Conservation (phyloP, 345 rosid genomes). For the Dipteronia dyeriana region DNA sequence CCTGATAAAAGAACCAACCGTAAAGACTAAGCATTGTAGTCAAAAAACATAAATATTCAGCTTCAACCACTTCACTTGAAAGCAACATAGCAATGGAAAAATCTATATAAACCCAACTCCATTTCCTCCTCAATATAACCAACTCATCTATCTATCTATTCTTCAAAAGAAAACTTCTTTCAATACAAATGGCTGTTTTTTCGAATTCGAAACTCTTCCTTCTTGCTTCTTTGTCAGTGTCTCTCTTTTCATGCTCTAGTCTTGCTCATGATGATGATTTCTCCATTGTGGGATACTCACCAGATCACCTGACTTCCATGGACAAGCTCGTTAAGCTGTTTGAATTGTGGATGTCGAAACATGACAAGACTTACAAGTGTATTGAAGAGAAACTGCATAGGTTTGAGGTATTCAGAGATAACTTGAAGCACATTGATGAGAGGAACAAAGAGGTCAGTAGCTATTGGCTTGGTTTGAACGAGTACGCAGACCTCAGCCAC, state of each 20-base stretch:
- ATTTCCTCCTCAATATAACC: constrained; percentile 10
- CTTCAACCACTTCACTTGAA: constrained; percentile 48
- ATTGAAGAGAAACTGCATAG: constrained; percentile 66
- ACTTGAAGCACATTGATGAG: constrained; percentile 71
- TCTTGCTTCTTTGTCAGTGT: constrained; percentile 31
- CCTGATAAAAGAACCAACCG: constrained; percentile 43
- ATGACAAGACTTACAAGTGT: constrained; percentile 56
- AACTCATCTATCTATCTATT: not conserved
- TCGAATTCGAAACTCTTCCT: constrained; percentile 31
- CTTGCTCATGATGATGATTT: constrained; percentile 42
- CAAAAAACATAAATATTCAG: constrained; percentile 12
- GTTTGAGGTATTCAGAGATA: constrained; percentile 70
- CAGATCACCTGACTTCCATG: constrained; percentile 56
- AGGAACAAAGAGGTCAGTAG: constrained; percentile 54
- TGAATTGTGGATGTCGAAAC: constrained; percentile 69
- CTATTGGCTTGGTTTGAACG: constrained; percentile 83
- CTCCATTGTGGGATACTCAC: constrained; percentile 70
- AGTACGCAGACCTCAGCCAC: constrained; percentile 76
- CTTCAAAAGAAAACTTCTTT: not conserved
- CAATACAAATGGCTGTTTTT: constrained; percentile 42
- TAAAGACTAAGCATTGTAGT: constrained; percentile 37
- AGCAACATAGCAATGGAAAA: constrained; percentile 23
- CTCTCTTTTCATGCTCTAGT: constrained; percentile 31
- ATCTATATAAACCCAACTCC: constrained; percentile 20
- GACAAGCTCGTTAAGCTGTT: constrained; percentile 63